Conservation (phyloP, 2,329 filamentous ascomycete species). For the Boeremia exigua region DNA sequence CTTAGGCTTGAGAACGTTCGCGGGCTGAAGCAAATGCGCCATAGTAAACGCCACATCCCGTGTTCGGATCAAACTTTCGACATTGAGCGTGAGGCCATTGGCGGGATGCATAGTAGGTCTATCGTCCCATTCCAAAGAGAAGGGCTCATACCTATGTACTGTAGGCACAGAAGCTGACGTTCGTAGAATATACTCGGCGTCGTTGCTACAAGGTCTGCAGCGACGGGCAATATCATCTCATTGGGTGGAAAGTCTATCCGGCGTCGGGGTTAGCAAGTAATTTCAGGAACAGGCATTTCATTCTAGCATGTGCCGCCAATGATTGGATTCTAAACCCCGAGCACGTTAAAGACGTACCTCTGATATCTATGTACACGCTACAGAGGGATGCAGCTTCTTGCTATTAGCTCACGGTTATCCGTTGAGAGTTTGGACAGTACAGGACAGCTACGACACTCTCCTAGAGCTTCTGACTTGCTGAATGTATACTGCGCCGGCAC, state of each 20-base stretch:
- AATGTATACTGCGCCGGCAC: too few species aligned
- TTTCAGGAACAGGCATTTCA: neutral
- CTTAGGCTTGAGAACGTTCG: conserved; percentile 4
- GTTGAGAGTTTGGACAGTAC: too few species aligned
- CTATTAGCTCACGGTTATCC: too few species aligned
- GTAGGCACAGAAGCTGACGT: neutral
- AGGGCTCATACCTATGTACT: neutral
- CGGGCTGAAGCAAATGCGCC: neutral
- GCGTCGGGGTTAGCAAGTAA: neutral
- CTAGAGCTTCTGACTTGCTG: too few species aligned
- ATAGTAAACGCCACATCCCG: neutral
- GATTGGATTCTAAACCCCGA: neutral
- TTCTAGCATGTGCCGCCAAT: neutral
- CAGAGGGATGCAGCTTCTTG: too few species aligned
- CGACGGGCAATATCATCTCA: neutral
- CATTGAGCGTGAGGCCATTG: neutral
- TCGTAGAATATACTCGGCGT: neutral
- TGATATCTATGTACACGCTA: neutral
- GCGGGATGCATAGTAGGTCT: neutral
- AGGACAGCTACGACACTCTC: too few species aligned
- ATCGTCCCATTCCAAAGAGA: neutral
- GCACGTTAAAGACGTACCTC: neutral
- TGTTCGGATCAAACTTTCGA: neutral
- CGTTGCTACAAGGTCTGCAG: neutral
- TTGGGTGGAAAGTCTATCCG: conserved; percentile 2